phyloP scores from a whole-genome alignment of 192 early-diverging fungal genomes.

The Linnemannia schmuckeri region DNA sequence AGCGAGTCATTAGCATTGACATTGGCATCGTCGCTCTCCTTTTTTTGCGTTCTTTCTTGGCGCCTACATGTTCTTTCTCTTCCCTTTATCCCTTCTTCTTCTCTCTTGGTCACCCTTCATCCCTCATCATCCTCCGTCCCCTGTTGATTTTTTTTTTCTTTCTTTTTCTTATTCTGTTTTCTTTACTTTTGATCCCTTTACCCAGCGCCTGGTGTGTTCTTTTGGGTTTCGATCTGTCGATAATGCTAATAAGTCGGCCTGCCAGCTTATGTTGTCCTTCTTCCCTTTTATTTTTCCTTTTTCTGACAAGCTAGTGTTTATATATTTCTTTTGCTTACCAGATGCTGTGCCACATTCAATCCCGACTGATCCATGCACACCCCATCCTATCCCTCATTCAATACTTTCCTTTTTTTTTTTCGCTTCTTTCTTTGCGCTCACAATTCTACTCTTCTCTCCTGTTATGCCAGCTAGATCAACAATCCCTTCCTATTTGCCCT shows the following conservation, averaged over 20 bases:
- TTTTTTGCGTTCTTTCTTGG: not conserved
- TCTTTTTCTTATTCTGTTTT: not conserved
- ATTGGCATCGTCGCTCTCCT: not conserved
- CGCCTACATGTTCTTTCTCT: not conserved
- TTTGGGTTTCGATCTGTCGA: not conserved
- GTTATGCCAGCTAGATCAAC: slow-evolving; percentile 26
- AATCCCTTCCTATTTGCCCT: slow-evolving; percentile 9
- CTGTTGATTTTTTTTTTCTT: not conserved
- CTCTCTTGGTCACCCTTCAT: not conserved
- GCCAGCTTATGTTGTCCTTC: no score
- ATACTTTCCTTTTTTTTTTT: not conserved
- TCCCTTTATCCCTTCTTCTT: not conserved
- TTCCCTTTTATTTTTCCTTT: no score
- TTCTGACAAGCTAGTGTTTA: no score
- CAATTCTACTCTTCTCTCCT: not conserved
- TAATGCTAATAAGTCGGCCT: no score
- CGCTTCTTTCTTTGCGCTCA: not conserved
- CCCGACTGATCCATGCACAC: slow-evolving; percentile 4
- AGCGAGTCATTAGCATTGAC: not conserved
- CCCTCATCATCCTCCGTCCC: not conserved
- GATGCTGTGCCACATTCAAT: slow-evolving; percentile 29
- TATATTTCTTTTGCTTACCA: slow-evolving; percentile 12
- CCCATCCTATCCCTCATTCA: not conserved
- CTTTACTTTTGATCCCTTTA: slow-evolving; percentile 2
- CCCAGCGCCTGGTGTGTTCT: not conserved